Percentiles rank a stretch among this genome's conserved stretches.
Conservation (phyloP, 441 rosid species). For the Raphanus hybrid region DNA sequence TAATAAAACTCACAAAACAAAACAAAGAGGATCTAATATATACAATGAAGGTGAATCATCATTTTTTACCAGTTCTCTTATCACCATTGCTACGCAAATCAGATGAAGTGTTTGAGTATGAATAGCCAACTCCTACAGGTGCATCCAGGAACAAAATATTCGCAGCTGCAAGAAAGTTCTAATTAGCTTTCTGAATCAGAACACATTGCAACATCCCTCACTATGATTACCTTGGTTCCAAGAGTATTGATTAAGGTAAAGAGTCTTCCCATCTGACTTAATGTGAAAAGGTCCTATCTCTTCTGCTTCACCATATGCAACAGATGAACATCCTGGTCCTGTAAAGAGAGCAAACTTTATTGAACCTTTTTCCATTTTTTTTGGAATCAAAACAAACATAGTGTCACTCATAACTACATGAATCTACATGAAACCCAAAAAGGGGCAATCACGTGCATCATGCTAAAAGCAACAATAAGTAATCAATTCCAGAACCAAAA, state of each 20-base stretch:
- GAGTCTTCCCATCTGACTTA: too few relatives aligned
- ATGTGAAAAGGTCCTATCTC: too few relatives aligned
- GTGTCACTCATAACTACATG: background rate
- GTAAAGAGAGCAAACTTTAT: too few relatives aligned
- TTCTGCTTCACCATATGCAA: too few relatives aligned
- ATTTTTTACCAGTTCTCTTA: constrained; percentile 69
- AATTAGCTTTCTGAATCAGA: too few relatives aligned
- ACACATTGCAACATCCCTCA: too few relatives aligned
- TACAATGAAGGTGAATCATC: background rate
- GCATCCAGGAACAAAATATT: constrained; percentile 86
- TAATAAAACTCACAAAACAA: constrained; percentile 16
- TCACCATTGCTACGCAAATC: constrained; percentile 81
- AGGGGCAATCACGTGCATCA: constrained; percentile 8
- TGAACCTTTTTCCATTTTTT: too few relatives aligned
- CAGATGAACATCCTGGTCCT: too few relatives aligned
- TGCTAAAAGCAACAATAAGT: background rate
- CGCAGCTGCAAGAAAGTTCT: constrained; percentile 59
- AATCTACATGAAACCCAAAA: constrained; percentile 6
- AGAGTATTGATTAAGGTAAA: too few relatives aligned
- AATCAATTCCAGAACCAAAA: too few relatives aligned
- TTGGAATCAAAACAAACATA: constrained; percentile 14
- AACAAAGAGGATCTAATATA: too few relatives aligned
- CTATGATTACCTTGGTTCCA: too few relatives aligned
- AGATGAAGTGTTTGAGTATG: constrained; percentile 86
- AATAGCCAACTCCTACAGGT: constrained; percentile 92